phyloP scores from a whole-genome alignment of 108 stramenopile species.

The Mayamaea pseudoterrestris region DNA sequence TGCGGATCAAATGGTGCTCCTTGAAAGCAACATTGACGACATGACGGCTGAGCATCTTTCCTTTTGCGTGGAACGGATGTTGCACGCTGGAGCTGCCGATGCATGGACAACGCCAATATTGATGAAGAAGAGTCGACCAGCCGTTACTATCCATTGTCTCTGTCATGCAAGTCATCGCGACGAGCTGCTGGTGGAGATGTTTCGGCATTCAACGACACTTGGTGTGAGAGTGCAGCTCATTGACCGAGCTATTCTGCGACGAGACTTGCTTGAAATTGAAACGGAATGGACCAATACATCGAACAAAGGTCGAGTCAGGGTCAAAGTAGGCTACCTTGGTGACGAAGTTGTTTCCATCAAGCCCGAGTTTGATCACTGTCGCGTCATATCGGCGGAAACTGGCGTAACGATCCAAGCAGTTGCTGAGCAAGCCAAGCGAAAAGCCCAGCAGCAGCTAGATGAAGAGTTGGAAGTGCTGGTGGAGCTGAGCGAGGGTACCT shows the following conservation, averaged over 20 bases:
- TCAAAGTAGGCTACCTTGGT: constrained; percentile 60
- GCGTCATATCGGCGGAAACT: constrained; percentile 35
- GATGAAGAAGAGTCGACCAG: constrained; percentile 92
- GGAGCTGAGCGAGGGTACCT: no score
- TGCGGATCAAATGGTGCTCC: constrained; percentile 25
- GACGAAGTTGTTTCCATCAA: constrained; percentile 59
- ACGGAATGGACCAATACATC: constrained; percentile 24
- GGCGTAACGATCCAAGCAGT: constrained; percentile 55
- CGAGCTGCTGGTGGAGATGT: constrained; percentile 48
- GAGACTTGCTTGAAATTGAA: constrained; percentile 42
- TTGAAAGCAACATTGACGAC: constrained; percentile 90
- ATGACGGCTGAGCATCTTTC: constrained; percentile 75
- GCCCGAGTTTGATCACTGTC: constrained; percentile 89
- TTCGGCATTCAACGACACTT: constrained; percentile 81
- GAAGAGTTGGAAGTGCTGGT: no score
- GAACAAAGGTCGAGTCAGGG: constrained; percentile 39
- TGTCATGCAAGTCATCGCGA: constrained; percentile 22
- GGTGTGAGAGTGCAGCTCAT: constrained; percentile 69
- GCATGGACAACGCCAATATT: constrained; percentile 79
- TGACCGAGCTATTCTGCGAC: constrained; percentile 53
- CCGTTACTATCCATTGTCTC: constrained; percentile 70
- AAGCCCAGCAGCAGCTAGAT: constrained; percentile 1
- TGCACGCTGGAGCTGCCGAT: constrained; percentile 70
- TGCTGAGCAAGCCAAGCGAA: constrained; percentile 26
- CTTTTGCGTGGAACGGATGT: constrained; percentile 48